Conservation (phyloP, 2,329 filamentous ascomycete species). For the Fusarium sp. region DNA sequence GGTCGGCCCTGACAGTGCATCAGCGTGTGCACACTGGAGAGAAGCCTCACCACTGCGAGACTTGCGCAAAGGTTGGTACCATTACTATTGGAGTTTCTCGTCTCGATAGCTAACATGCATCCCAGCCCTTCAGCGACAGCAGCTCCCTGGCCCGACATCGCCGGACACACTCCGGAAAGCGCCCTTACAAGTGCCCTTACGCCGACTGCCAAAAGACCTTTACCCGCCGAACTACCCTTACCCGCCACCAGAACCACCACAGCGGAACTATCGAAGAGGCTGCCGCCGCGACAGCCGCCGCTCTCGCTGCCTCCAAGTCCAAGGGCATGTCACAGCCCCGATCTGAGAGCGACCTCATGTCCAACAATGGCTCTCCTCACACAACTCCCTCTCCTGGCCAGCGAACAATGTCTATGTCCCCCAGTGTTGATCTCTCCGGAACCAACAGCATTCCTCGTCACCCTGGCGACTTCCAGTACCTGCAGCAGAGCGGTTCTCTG, state of each 20-base stretch:
- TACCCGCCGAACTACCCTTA: conserved; percentile 93
- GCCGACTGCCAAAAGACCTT: conserved; percentile 99
- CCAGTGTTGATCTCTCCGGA: conserved; percentile 78
- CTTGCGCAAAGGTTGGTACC: conserved; percentile 86
- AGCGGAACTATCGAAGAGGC: conserved; percentile 96
- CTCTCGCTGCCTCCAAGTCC: conserved; percentile 70
- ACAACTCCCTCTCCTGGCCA: conserved; percentile 88
- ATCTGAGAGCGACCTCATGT: conserved; percentile 78
- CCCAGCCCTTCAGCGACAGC: conserved; percentile 94
- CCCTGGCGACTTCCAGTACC: conserved; percentile 75
- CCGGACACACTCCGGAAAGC: conserved; percentile 93
- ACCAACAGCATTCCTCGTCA: conserved; percentile 76
- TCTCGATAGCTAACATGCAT: conserved; percentile 21
- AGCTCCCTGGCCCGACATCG: conserved; percentile 94
- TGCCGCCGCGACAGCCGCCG: conserved; percentile 87
- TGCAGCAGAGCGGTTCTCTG: conserved; percentile 78
- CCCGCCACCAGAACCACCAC: conserved; percentile 95
- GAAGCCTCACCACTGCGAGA: conserved; percentile 98
- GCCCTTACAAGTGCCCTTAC: conserved; percentile 97
- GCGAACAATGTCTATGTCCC: conserved; percentile 82
- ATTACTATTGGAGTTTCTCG: not conserved
- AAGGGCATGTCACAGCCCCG: conserved; percentile 62
- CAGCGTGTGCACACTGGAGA: conserved; percentile 96
- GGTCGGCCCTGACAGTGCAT: conserved; percentile 95
- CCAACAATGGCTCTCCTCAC: conserved; percentile 78